Conservation (phyloP, 208 protist genomes). For the Acanthamoeba sp. region DNA sequence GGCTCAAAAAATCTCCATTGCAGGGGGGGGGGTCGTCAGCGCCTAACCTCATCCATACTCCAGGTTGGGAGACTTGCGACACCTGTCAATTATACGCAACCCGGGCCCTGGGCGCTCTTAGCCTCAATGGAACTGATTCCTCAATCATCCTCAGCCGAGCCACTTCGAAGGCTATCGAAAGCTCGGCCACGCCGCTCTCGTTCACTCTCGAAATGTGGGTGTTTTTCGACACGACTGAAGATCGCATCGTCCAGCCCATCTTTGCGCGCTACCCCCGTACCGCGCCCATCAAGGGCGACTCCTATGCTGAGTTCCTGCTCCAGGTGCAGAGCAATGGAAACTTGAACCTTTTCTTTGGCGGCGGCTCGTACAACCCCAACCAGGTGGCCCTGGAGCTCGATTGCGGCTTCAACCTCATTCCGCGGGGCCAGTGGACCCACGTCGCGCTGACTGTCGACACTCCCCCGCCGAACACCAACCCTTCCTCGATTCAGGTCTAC, state of each 20-base stretch:
- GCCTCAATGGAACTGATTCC: background rate
- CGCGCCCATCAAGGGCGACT: background rate
- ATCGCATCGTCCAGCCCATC: background rate
- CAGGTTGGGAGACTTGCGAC: background rate
- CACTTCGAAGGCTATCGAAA: background rate
- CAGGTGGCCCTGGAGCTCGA: background rate
- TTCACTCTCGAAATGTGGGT: conserved; percentile 42
- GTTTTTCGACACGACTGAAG: background rate
- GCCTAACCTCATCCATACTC: background rate
- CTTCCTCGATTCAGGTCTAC: background rate
- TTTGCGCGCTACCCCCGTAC: conserved; percentile 26
- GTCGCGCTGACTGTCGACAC: background rate
- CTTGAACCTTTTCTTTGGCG: conserved; percentile 53
- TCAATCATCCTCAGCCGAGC: background rate
- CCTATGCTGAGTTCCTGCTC: conserved; percentile 31
- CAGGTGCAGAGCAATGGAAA: conserved; percentile 19
- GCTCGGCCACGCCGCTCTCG: background rate
- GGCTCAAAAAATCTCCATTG: no score
- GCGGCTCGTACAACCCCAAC: background rate
- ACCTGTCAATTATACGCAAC: background rate
- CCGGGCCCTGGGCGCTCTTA: background rate
- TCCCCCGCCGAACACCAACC: background rate
- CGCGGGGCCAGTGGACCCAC: background rate
- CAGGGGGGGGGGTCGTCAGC: no score
- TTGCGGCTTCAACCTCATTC: background rate